Conservation (phyloP, 129 eudicot genomes). For the Artemisia annua region DNA sequence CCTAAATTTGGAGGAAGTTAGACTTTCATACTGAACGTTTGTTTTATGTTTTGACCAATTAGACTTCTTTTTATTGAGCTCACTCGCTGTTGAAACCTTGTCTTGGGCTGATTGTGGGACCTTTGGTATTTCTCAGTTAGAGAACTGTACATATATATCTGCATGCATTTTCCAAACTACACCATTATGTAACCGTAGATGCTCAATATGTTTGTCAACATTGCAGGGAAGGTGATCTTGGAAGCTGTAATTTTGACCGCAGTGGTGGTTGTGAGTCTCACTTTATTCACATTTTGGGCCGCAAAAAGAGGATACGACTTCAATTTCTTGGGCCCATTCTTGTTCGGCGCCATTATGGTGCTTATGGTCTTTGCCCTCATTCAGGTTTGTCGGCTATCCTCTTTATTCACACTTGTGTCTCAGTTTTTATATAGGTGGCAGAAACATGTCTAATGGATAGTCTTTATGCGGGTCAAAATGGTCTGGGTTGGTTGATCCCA, state of each 20-base stretch:
- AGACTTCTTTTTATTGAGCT: too few relatives aligned
- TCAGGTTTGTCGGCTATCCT: constrained; percentile 48
- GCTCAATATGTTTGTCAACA: neutral
- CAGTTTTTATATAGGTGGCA: neutral
- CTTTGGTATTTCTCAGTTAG: neutral
- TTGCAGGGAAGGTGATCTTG: constrained; percentile 71
- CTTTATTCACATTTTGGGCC: constrained; percentile 85
- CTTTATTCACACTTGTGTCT: neutral
- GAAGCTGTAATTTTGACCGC: constrained; percentile 71
- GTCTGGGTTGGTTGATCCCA: neutral
- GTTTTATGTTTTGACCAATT: too few relatives aligned
- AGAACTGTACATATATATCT: neutral
- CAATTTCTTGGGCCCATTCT: constrained; percentile 80
- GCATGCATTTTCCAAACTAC: neutral
- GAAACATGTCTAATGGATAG: neutral
- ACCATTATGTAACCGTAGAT: neutral
- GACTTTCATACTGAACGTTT: too few relatives aligned
- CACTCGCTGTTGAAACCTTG: neutral
- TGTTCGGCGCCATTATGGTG: constrained; percentile 69
- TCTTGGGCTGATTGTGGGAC: neutral
- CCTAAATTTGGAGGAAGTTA: too few relatives aligned
- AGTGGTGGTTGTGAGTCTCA: constrained; percentile 70
- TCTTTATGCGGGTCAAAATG: neutral
- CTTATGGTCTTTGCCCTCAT: constrained; percentile 56
- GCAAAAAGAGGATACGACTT: constrained; percentile 82